Evolutionary conservation across 2,329 filamentous ascomycete genomes (phyloP), one percentile per base, ranked within the genome.

Genomic region (Penicillium sp.): DNA sequence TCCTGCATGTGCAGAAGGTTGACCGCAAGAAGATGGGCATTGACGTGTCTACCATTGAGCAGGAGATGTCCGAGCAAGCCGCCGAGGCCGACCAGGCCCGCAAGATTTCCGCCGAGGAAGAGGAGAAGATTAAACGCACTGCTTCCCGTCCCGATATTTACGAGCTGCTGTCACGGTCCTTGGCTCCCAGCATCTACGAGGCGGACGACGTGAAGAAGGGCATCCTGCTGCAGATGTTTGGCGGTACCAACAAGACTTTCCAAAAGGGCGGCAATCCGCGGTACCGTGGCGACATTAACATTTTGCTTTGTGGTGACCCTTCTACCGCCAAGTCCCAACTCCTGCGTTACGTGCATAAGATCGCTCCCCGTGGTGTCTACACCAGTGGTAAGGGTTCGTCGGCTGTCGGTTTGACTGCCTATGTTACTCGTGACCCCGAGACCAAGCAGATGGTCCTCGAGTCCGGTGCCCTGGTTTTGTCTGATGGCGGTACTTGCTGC

Each of bases 191-290:
- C 61, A 90, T 99, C 71, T 97, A 96, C 80, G 95, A 99, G 78
- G 91, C 96, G 88, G 95, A 99, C 68, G 95, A 99, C 71, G 93
- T 98, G 52, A 99, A 99, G 83, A 99, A 99, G 80, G 95, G 95
- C 11, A 97, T 99, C 63, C 83, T 99, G 11, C 87, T 99, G 4
- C 95, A 99, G 73, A 86, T 99, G 43, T 99, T 99, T 74, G 94
- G 95, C 40, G 95, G 95, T 59, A 97, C 95, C 37, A 99, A 99
- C 82, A 99, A 99, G 80, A 92, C 91, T 0, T 99, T 99, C 76
- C 87, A 96, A 61, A 98, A 97, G 78, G 95, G 95, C 58, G 95
- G 93, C 60, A 97, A 91, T 72, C 95, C 95, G 6, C 93, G 90
- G 70, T 99, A 99, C 76, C 87, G 95, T 81, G 95, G 95, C 64